Base-by-base conservation (phyloP, 768 basidiomycete species). In the Tylopilus plumbeoviolaceoides region DNA sequence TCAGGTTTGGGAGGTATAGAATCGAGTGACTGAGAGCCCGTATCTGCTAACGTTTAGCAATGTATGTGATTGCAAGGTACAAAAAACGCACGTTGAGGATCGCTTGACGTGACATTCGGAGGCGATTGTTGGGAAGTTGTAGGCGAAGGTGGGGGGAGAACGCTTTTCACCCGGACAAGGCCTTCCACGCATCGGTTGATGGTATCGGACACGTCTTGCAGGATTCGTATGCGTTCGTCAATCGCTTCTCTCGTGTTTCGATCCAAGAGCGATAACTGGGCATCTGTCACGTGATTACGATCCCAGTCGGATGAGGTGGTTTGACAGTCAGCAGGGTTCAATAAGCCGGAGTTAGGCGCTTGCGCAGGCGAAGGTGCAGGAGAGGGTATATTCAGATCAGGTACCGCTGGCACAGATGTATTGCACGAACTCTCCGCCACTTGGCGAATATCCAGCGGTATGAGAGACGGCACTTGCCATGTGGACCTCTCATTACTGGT, bases 141-240 rank as follows among this genome's bases (percentile, higher is more conserved):
- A 30, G 64, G 48, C 41, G 62, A 56, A 25, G 71, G 56, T 27
- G 70, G 58, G 15, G 87, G 86, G 30, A 92, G 70, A n/a, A 81
- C 75, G 60, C 89, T 91, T 58, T 88, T 73, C 65, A 91, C 75
- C 59, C 82, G 74, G 66, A 85, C 79, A 55, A 97, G 75, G 59
- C 97, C 91, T 58, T 89, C 85, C 49, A 91, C 78, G 60, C 91
- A 85, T 18, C 78, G 76, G 63, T 81, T 82, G n/a, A 93, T 74
- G 4, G 84, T 79, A 35, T 75, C 75, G 36, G 91, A 89, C 36
- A 95, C 86, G 17, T 83, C 79, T 69, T 92, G 85, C 35, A 98
- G 71, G 36, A 91, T 78, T 40, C 83, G 77, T 55, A 98, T 69
- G 50, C 91, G 80, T 61, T 93, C 91, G 58, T 94, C 90, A 45